Evolutionary conservation across 164 flowering plant species (phyloP).

Genomic region (Magnolia officinalis): DNA sequence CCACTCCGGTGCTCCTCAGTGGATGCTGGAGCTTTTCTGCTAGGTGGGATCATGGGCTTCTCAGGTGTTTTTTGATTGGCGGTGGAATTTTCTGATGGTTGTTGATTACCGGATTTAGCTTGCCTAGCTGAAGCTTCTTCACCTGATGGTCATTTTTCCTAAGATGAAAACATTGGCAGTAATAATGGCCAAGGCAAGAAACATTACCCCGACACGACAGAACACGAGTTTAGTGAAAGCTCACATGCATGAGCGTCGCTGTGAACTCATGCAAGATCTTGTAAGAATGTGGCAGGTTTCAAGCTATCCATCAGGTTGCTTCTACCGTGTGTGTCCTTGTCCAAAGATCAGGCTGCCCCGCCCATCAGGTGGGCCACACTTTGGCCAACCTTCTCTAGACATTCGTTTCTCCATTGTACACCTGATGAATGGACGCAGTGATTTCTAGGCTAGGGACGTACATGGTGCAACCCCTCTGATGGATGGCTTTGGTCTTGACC

Average conservation of each 20-base stretch:
- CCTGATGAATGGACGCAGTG: no score
- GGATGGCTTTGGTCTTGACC: neutral
- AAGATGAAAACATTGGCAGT: neutral
- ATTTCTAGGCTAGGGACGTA: no score
- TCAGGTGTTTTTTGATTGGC: constrained; percentile 20
- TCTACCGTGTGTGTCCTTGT: neutral
- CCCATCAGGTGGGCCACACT: no score
- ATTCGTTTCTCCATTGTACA: no score
- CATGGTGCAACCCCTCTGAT: neutral
- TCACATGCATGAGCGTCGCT: neutral
- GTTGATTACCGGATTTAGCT: constrained; percentile 21
- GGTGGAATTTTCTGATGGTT: constrained; percentile 14
- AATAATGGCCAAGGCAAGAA: neutral
- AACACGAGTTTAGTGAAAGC: no score
- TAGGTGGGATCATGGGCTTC: constrained; percentile 18
- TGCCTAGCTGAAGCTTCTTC: constrained; percentile 28
- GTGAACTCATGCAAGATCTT: neutral
- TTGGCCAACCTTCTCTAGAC: no score
- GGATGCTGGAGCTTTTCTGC: constrained; percentile 24
- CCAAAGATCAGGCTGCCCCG: no score
- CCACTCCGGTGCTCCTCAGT: constrained; percentile 6
- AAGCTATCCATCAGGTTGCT: neutral
- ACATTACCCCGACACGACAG: no score
- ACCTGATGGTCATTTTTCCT: constrained; percentile 21
- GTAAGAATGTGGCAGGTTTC: neutral